These are phyloP conservation scores for Debaryomyces udenii DNA, from an alignment of 1,139 yeast genomes.

Conservation along the genomic window DNA sequence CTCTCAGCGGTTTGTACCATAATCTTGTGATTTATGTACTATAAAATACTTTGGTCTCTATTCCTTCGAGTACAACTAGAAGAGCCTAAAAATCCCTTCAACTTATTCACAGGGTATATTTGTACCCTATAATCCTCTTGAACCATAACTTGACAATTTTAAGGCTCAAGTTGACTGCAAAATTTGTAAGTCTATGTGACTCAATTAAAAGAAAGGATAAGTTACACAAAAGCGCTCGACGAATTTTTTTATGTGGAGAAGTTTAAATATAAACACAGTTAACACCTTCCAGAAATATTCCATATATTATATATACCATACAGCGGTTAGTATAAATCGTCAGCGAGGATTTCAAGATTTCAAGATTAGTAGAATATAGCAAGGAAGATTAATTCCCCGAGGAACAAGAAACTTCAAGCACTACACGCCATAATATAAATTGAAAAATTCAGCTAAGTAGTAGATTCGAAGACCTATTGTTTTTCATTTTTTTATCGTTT, in stretches of 20 bases:
- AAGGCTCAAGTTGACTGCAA: too few relatives aligned
- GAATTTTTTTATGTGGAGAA: slow-evolving; percentile 9
- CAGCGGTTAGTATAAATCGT: too few relatives aligned
- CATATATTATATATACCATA: slow-evolving; percentile 3
- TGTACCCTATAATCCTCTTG: too few relatives aligned
- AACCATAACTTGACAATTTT: too few relatives aligned
- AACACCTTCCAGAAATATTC: neutral
- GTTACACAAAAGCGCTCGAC: slow-evolving; percentile 6
- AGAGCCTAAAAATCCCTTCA: too few relatives aligned
- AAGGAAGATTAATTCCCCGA: too few relatives aligned
- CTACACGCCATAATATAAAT: neutral
- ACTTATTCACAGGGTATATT: too few relatives aligned
- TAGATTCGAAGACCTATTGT: neutral
- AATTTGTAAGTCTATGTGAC: neutral
- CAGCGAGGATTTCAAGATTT: neutral
- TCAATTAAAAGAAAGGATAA: slow-evolving; percentile 6
- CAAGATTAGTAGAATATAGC: too few relatives aligned
- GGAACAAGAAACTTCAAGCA: too few relatives aligned
- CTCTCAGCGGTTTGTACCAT: slow-evolving; percentile 1
- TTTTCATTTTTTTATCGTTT: slow-evolving; percentile 6
- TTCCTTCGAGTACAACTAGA: too few relatives aligned
- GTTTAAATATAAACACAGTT: slow-evolving; percentile 2
- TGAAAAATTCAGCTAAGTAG: slow-evolving; percentile 5
- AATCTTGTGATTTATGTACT: slow-evolving; percentile 3
- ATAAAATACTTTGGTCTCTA: neutral